Evolutionary conservation across 371 early-diverging fungal species (phyloP), one percentile per base, ranked within the genome.

Genomic region (Mucor velutinosus): DNA sequence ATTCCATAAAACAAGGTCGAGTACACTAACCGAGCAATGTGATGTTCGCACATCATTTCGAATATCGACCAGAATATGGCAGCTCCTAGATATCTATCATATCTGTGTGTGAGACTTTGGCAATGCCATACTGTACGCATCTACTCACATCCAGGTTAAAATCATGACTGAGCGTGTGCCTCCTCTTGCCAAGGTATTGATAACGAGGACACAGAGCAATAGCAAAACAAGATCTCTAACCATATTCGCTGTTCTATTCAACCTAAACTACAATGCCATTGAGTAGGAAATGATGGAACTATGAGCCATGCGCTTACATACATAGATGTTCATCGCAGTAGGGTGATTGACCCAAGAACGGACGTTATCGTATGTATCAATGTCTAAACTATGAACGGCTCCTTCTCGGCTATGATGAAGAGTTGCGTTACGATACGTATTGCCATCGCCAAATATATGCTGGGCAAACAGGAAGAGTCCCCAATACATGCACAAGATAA

Each of bases 41-140:
- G 70, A 37, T 61, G 59, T 14, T 71, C 76, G 19, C 55, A 65
- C 3, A 71, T 39, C 29, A 69, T 66, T 57, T 78, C 78, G 41
- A 68, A 75, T 35, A 76, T 66, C 21, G 74, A 67, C 69, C 73
- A 78, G 53, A 78, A 30, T 3, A 78, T 63, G 4, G 76, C 74
- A 29, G 76, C 69, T 0, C 60, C 72, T 29, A 78, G 65, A 66
- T 59, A 76, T 27, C 75, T 70, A 59, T 11, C 25, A n/a, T 35
- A 10, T 29, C n/a, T n/a, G 33, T 55, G 8, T 45, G 15, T 19
- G 7, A 37, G 15, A 33, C 7, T 33, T 3, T n/a, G n/a, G 7
- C 33, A 33, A 3, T 33, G 33, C 8, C 33, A 33, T 33, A 7
- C 33, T 33, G 33, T 33, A 32, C 17, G 15, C 37, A 37, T 53